A percentile compares a stretch with the other conserved stretches of the same genome.
These are phyloP conservation scores for Durusdinium trenchii DNA, from an alignment of 73 alveolate genomes.

Conservation along the genomic window DNA sequence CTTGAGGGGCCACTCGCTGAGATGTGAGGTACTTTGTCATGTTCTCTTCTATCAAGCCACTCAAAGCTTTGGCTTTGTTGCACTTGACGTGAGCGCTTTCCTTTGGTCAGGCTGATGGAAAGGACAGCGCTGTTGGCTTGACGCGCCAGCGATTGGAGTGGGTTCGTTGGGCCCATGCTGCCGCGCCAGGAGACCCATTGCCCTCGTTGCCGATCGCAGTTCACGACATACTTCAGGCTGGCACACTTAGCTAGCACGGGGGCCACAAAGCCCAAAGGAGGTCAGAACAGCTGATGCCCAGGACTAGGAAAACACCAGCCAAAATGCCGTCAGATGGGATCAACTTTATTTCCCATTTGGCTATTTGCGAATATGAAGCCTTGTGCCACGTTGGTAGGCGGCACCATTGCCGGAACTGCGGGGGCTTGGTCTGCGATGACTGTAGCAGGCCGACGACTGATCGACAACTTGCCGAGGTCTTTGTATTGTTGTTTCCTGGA, in stretches of 20 bases:
- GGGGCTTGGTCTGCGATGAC: slow-evolving; percentile 70
- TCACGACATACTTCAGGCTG: slow-evolving; percentile 69
- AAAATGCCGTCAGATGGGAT: no score
- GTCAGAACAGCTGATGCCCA: no score
- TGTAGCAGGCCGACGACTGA: slow-evolving; percentile 48
- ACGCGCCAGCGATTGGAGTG: neutral
- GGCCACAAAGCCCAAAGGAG: no score
- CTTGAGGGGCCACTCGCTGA: neutral
- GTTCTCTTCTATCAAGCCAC: neutral
- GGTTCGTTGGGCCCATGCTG: neutral
- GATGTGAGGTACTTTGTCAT: neutral
- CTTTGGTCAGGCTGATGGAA: slow-evolving; percentile 27
- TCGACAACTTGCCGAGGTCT: no score
- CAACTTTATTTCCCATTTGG: no score
- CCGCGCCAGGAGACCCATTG: slow-evolving; percentile 57
- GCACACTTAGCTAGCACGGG: no score
- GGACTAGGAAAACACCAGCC: no score
- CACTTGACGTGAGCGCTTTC: neutral
- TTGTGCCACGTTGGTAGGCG: neutral
- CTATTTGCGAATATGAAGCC: no score
- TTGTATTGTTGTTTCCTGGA: no score
- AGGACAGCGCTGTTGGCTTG: neutral
- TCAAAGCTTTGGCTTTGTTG: neutral
- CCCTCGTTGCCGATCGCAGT: slow-evolving; percentile 56
- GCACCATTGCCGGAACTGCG: slow-evolving; percentile 49